Conservation (phyloP, 768 basidiomycete species). For the Hortiboletus flavorubellus region DNA sequence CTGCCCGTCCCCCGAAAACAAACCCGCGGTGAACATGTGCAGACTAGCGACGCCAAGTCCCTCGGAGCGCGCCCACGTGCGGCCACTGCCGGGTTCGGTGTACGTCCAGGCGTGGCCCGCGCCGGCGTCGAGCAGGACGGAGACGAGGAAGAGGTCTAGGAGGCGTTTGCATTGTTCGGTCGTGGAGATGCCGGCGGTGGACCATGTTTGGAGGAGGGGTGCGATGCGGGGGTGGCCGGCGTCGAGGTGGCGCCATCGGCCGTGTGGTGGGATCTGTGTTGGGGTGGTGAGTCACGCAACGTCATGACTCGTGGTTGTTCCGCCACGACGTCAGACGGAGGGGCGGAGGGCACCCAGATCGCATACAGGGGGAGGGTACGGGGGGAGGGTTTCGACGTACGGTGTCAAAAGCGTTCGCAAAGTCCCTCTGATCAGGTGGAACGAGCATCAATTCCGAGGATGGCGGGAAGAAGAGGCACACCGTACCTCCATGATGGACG, state of each 20-base stretch:
- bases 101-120: constrained; percentile 85
- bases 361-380: not conserved
- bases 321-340: constrained; percentile 6
- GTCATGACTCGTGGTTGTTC: not conserved
- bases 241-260: constrained; percentile 88
- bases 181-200: constrained; percentile 35
- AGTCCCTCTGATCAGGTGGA: constrained; percentile 63
- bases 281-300: not conserved
- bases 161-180: constrained; percentile 69
- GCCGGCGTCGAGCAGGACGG: constrained; percentile 92
- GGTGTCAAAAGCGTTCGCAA: constrained; percentile 59
- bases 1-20: constrained; percentile 70
- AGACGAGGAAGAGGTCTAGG: constrained; percentile 86
- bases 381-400: constrained; percentile 38
- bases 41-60: constrained; percentile 89
- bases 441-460: not conserved
- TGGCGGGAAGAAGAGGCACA: not conserved
- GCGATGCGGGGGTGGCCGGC: constrained; percentile 60
- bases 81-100: constrained; percentile 52
- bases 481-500: constrained; percentile 71
- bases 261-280: constrained; percentile 76
- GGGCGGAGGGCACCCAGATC: not conserved
- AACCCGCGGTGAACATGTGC: constrained; percentile 81
- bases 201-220: constrained; percentile 60
- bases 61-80: constrained; percentile 62